These are phyloP conservation scores for Lodderomyces oxycetoniae DNA, from an alignment of 1,139 yeast genomes.

Conservation along the genomic window DNA sequence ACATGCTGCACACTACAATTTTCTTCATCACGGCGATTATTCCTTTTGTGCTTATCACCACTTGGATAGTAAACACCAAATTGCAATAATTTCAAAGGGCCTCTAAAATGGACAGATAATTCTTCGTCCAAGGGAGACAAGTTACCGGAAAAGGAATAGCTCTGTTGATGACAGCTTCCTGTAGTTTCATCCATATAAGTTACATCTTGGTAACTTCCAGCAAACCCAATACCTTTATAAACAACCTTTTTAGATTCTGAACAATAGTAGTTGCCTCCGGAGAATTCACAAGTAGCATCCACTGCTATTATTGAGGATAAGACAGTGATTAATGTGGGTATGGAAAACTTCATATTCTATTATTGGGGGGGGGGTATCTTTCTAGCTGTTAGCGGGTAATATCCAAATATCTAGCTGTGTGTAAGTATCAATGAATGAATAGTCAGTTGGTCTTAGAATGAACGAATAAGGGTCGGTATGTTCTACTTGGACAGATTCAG, in stretches of 20 bases:
- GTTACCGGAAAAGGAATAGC: slow-evolving; percentile 51
- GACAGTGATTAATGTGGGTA: slow-evolving; percentile 13
- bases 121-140: slow-evolving; percentile 67
- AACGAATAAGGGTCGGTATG: slow-evolving; percentile 1
- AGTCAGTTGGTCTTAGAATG: slow-evolving; percentile 1
- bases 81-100: slow-evolving; percentile 59
- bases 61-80: slow-evolving; percentile 61
- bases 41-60: slow-evolving; percentile 28
- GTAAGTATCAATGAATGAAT: slow-evolving; percentile 1
- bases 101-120: slow-evolving; percentile 77
- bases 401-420: neutral
- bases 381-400: too few relatives aligned
- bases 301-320: slow-evolving; percentile 12
- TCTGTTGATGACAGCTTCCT: slow-evolving; percentile 51
- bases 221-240: slow-evolving; percentile 64
- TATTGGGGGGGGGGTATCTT: neutral
- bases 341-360: slow-evolving; percentile 14
- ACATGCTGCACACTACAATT: slow-evolving; percentile 22
- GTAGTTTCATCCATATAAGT: slow-evolving; percentile 44
- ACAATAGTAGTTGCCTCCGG: slow-evolving; percentile 78
- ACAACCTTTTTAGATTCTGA: slow-evolving; percentile 59
- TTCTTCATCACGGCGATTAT: slow-evolving; percentile 20
- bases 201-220: slow-evolving; percentile 61
- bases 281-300: slow-evolving; percentile 11
- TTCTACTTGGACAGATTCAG: too few relatives aligned